Evolutionary conservation across 768 basidiomycete genomes (phyloP), one percentile per base, ranked within the genome.

Genomic region (Boletus pseudo-olivaceus): DNA sequence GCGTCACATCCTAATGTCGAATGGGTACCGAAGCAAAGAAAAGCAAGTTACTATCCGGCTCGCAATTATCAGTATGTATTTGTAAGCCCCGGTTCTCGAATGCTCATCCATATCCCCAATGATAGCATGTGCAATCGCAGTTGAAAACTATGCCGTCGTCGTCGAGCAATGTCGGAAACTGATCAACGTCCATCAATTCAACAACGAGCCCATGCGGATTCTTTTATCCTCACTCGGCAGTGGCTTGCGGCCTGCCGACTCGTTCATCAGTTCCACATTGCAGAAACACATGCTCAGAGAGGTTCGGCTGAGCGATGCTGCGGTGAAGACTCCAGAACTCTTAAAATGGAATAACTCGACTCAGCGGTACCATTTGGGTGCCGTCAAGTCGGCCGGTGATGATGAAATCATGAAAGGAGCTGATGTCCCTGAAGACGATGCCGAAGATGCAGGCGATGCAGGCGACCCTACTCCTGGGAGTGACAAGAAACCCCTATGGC

Each of bases 231-330:
- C 81, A 0, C 78, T 96, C 7, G 82, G 85, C 0, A 84, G 85
- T 52, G 91, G 92, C 0, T 61, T 87, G 4, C 77, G 76, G 26
- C 77, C 87, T 4, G 84, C 86, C 0, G 88, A 91, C 56, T 80
- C 87, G 0, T 90, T 93, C 71, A 85, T 90, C 57, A 82, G 82
- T 2, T 80, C 84, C 0, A 86, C 86, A 0, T 74, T 96, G 8
- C 91, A 92, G 58, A 96, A 96, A 64, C 88, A 88, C 62, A 69
- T 94, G 23, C 81, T 88, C 39, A 79, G 95, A 15, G 93, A 96
- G 67, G 74, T 93, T 69, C 81, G 82, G 56, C 67, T 88, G 6
- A 79, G 75, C n/a, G 87, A 92, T 62, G 71, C 78, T 0, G 85
- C 87, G 0, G 80, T 84, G 23, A 81, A 81, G 51, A 82, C 81